These are phyloP conservation scores for Ogataea ramenticola DNA, from an alignment of 805 yeast genomes.

Conservation along the genomic window DNA sequence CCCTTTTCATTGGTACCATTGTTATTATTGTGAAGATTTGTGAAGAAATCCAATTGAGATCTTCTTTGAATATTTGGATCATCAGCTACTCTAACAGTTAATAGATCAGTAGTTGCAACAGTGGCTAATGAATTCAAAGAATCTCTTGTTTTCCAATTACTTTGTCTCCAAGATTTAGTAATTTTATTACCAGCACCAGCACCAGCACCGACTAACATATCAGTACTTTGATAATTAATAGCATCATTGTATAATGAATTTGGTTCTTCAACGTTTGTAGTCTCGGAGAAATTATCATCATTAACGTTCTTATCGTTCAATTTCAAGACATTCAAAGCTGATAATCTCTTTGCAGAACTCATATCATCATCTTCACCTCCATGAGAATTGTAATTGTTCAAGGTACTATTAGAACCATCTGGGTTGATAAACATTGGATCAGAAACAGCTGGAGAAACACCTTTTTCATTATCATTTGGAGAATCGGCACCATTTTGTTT, in stretches of 20 bases:
- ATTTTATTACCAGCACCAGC: constrained; percentile 16
- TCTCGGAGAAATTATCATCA: constrained; percentile 38
- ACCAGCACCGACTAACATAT: constrained; percentile 24
- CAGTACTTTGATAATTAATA: constrained; percentile 31
- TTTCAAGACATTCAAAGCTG: constrained; percentile 45
- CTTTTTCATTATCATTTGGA: constrained; percentile 19
- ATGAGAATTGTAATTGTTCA: constrained; percentile 1
- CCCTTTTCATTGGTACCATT: no score
- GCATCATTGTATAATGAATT: constrained; percentile 32
- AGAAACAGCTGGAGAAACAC: constrained; percentile 26
- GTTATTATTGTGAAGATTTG: constrained; percentile 5
- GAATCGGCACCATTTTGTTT: not conserved
- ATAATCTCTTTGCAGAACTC: constrained; percentile 28
- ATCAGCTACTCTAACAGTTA: constrained; percentile 71
- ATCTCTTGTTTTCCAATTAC: constrained; percentile 44
- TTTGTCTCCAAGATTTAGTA: constrained; percentile 56
- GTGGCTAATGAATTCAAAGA: constrained; percentile 73
- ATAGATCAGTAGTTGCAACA: constrained; percentile 76
- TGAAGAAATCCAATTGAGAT: constrained; percentile 22
- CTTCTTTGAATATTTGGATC: constrained; percentile 37
- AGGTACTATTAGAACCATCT: constrained; percentile 9
- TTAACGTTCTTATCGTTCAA: constrained; percentile 34
- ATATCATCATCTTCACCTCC: constrained; percentile 5
- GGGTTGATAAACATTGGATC: constrained; percentile 33
- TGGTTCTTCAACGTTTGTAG: constrained; percentile 43